phyloP scores from a whole-genome alignment of 2,329 filamentous ascomycete species.

The Sclerotinia subarctica region DNA sequence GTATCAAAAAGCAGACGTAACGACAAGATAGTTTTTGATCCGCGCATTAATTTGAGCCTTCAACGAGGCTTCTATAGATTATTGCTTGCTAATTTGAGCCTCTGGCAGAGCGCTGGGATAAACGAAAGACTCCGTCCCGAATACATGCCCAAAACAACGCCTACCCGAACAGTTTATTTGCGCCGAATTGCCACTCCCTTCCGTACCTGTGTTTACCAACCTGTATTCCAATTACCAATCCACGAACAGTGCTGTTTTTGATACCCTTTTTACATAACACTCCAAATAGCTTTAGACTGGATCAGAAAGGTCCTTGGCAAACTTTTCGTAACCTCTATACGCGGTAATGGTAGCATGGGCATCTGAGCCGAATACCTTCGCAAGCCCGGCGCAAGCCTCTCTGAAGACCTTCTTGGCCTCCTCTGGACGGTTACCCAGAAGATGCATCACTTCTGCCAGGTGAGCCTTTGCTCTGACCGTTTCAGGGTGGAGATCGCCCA shows the following conservation, averaged over 20 bases:
- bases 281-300: neutral
- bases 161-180: neutral
- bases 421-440: slow-evolving; percentile 23
- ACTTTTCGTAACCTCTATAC: slow-evolving; percentile 32
- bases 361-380: slow-evolving; percentile 30
- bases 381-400: slow-evolving; percentile 31
- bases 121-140: neutral
- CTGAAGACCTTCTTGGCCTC: slow-evolving; percentile 32
- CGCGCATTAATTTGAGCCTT: neutral
- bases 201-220: neutral
- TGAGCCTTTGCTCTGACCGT: slow-evolving; percentile 29
- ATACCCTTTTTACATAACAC: neutral
- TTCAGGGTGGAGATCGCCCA: slow-evolving; percentile 32
- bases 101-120: neutral
- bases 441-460: slow-evolving; percentile 29
- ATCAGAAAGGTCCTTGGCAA: slow-evolving; percentile 28
- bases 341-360: slow-evolving; percentile 28
- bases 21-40: neutral
- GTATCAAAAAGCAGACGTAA: neutral
- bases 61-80: neutral
- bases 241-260: neutral
- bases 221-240: neutral
- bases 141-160: neutral
- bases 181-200: neutral
- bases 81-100: neutral